These are phyloP conservation scores for Nemophila menziesii DNA, from an alignment of 257 asterid species.

Conservation along the genomic window DNA sequence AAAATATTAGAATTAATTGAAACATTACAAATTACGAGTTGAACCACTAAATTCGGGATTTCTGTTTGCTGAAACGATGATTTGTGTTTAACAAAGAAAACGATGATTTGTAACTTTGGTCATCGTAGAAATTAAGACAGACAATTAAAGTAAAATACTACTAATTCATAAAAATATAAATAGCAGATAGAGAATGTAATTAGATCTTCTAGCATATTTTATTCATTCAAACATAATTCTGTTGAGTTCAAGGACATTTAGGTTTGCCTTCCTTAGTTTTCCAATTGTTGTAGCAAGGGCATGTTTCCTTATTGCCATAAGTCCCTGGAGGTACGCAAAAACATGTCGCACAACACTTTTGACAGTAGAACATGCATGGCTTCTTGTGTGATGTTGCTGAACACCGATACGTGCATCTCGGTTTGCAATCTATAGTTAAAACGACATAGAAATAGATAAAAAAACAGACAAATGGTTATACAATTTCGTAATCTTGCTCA, in stretches of 20 bases:
- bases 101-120: no score
- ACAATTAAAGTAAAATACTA: no score
- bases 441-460: neutral
- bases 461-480: neutral
- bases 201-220: neutral
- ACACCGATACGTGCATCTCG: slow-evolving; percentile 27
- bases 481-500: no score
- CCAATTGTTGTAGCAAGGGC: slow-evolving; percentile 35
- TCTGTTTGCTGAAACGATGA: no score
- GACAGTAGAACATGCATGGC: slow-evolving; percentile 33
- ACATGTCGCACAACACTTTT: slow-evolving; percentile 28
- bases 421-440: slow-evolving; percentile 21
- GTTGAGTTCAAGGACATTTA: slow-evolving; percentile 29
- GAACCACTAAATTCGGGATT: no score
- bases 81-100: no score
- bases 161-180: no score
- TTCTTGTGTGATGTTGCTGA: slow-evolving; percentile 36
- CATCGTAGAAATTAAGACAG: no score
- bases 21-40: no score
- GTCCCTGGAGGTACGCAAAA: slow-evolving; percentile 29
- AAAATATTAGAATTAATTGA: no score
- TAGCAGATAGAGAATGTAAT: no score
- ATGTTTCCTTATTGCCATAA: slow-evolving; percentile 25
- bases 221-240: no score
- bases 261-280: slow-evolving; percentile 29